Evolutionary conservation across 2,329 filamentous ascomycete species (phyloP).

Genomic region (Scleromitrula shiraiana): DNA sequence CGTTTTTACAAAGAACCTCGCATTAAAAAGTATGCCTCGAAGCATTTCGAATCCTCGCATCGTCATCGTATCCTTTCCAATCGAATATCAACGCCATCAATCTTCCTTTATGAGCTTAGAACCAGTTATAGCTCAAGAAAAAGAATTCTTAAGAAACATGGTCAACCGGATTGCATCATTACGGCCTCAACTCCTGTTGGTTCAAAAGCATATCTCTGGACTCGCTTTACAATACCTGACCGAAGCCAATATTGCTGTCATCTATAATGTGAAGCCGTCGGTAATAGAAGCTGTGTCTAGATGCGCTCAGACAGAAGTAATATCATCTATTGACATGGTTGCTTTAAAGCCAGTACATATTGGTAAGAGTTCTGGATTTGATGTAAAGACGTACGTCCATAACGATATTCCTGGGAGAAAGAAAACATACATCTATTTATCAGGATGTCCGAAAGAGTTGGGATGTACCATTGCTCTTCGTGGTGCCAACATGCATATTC

Average conservation of each 20-base stretch:
- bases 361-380: conserved; percentile 77
- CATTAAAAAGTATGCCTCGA: conserved; percentile 91
- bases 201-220: conserved; percentile 87
- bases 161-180: conserved; percentile 86
- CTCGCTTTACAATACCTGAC: conserved; percentile 82
- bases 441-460: conserved; percentile 79
- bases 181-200: conserved; percentile 77
- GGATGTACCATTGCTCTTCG: conserved; percentile 92
- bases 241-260: conserved; percentile 83
- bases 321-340: conserved; percentile 91
- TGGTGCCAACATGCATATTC: conserved; percentile 62
- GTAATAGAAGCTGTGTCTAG: conserved; percentile 92
- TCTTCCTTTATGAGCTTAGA: conserved; percentile 97
- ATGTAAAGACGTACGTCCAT: conserved; percentile 92
- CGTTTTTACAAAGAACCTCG: conserved; percentile 95
- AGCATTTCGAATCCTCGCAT: conserved; percentile 79
- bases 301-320: conserved; percentile 84
- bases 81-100: conserved; percentile 90
- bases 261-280: conserved; percentile 92
- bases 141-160: conserved; percentile 84
- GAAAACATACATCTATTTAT: conserved; percentile 94
- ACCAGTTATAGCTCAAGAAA: conserved; percentile 92
- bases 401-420: conserved; percentile 64
- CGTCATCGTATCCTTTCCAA: conserved; percentile 85
- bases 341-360: conserved; percentile 66